Percentiles rank a stretch among this genome's conserved stretches.
Conservation (phyloP, 345 rosid genomes). For the Microcos paniculata region DNA sequence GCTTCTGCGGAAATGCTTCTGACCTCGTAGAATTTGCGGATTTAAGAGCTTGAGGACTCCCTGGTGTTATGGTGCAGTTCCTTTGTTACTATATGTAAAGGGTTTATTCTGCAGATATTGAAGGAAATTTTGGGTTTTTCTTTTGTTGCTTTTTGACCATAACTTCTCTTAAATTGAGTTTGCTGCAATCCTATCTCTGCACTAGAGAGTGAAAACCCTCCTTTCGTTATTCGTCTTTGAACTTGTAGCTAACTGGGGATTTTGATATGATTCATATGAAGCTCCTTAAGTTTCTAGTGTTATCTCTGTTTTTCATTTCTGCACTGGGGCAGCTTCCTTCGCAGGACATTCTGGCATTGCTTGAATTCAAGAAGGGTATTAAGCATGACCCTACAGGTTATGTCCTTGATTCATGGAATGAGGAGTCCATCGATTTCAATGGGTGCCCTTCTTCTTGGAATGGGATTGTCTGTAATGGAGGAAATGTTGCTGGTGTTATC, state of each 20-base stretch:
- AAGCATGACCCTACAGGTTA: slow-evolving; percentile 97
- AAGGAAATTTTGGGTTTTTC: slow-evolving; percentile 2
- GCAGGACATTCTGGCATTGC: slow-evolving; percentile 91
- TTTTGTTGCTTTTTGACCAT: slow-evolving; percentile 13
- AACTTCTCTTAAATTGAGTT: slow-evolving; percentile 22
- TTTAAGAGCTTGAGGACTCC: not conserved
- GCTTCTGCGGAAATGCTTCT: slow-evolving; percentile 4
- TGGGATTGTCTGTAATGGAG: slow-evolving; percentile 89
- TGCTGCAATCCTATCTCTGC: slow-evolving; percentile 18
- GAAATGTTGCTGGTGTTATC: slow-evolving; percentile 85
- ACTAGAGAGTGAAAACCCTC: slow-evolving; percentile 15
- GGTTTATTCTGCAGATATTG: not conserved
- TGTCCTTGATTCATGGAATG: slow-evolving; percentile 92
- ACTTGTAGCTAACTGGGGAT: slow-evolving; percentile 15
- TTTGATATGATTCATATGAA: slow-evolving; percentile 41
- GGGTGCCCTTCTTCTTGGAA: slow-evolving; percentile 99
- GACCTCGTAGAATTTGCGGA: slow-evolving; percentile 15
- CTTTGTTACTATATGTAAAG: slow-evolving; percentile 5
- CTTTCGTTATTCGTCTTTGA: slow-evolving; percentile 15
- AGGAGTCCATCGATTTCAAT: slow-evolving; percentile 89
- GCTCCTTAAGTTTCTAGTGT: slow-evolving; percentile 43
- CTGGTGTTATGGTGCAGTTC: slow-evolving; percentile 1
- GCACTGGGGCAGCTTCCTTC: slow-evolving; percentile 93
- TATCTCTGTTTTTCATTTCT: slow-evolving; percentile 45
- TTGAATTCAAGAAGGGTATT: slow-evolving; percentile 90